Percentiles rank a stretch among this genome's conserved stretches.
phyloP scores from a whole-genome alignment of 78 protist species.

The Protostelium mycophagum region DNA sequence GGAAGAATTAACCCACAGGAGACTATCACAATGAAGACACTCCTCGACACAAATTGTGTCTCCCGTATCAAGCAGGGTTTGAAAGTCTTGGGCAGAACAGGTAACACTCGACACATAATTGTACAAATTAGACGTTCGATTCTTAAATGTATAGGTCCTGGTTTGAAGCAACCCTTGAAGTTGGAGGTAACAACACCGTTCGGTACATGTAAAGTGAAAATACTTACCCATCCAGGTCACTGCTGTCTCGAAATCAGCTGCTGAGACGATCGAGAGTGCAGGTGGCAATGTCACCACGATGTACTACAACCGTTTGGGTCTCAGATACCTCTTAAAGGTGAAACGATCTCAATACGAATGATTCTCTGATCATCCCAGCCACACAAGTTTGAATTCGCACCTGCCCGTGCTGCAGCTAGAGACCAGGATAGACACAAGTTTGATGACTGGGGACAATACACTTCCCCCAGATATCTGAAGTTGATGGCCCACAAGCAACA shows the following conservation, averaged over 20 bases:
- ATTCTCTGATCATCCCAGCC: not conserved
- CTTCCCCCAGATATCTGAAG: not conserved
- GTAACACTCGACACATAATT: constrained; percentile 12
- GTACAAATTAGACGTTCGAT: not conserved
- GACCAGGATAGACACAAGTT: not conserved
- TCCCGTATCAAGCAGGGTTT: constrained; percentile 38
- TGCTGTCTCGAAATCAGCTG: constrained; percentile 38
- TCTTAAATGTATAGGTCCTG: not conserved
- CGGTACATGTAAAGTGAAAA: no score
- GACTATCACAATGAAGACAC: constrained; percentile 57
- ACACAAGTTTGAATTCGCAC: not conserved
- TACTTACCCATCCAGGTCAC: constrained; percentile 1
- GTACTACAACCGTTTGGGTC: constrained; percentile 60
- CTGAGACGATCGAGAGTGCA: constrained; percentile 34
- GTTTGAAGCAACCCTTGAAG: not conserved
- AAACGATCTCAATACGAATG: not conserved
- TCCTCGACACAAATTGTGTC: constrained; percentile 17
- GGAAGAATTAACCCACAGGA: constrained; percentile 17
- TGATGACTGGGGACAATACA: not conserved
- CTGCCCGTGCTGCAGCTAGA: not conserved
- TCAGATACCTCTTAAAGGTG: constrained; percentile 33
- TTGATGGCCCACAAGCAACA: not conserved
- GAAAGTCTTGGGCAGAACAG: constrained; percentile 32
- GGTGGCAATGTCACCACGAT: constrained; percentile 58
- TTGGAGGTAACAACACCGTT: not conserved